Base-by-base conservation (phyloP, 768 basidiomycete genomes). In the Boletus eberwhitei region DNA sequence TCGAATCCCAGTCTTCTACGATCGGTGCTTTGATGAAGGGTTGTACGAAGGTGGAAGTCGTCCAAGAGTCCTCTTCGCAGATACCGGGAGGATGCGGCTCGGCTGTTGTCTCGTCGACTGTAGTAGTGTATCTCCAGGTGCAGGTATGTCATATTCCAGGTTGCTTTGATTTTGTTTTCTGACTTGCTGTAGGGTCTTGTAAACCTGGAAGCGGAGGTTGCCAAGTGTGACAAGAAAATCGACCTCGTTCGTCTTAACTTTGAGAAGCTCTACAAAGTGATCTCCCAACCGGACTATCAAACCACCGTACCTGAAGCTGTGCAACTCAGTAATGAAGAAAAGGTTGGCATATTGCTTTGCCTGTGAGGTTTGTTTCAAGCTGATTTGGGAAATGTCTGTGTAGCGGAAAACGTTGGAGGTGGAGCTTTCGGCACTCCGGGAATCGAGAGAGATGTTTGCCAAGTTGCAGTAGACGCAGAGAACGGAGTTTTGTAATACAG, bases 191-290 rank as follows among this genome's bases (percentile, higher is more conserved):
- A 97, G 93, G 93, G 95, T 24, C 84, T 95, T 39, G 86, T 99
- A 17, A 88, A 98, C 72, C 74, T 96, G 7, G 86, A 92, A 43
- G 83, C 81, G 2, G 96, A 98, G 72, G 88, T 97, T 42, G 76
- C 81, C 38, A 98, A 95, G 71, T 86, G 87, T 57, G 84, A 92
- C 66, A 98, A 97, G 82, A 97, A 95, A 73, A 79, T 90, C 3
- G 82, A 87, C 37, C 74, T 93, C 11, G 85, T 83, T 2, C 76
- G 78, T 49, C 58, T 89, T 48, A 87, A 83, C 59, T 73, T 89
- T 40, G 83, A 86, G 50, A 98, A 97, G 76, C 74, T 96, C 36
- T 61, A 74, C 55, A 95, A 93, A 71, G 68, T 84, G 17, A 81
- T 87, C 57, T 76, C 80, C 3, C 86, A 89, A 59, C 74, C 85